Evolutionary conservation across 2,329 filamentous ascomycete genomes (phyloP).

Genomic region (Pseudogymnoascus sp.): DNA sequence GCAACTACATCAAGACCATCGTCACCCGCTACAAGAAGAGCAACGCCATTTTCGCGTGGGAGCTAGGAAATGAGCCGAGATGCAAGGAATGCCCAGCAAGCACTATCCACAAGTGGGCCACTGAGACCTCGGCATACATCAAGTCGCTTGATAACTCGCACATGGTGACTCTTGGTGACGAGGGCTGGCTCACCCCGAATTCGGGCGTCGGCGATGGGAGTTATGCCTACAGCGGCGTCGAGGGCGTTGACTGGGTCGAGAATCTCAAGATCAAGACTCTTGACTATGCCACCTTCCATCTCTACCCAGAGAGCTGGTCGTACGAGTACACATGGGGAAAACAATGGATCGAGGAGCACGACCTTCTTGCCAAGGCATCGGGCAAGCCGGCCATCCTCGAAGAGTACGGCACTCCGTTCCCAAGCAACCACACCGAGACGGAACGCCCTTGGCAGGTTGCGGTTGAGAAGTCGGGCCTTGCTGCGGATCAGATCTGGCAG

Average conservation of each 20-base stretch:
- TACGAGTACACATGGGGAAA: slow-evolving; percentile 35
- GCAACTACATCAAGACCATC: slow-evolving; percentile 50
- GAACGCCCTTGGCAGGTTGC: slow-evolving; percentile 22
- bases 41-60: slow-evolving; percentile 58
- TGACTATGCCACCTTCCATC: slow-evolving; percentile 46
- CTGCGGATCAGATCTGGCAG: slow-evolving; percentile 25
- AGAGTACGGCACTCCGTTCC: slow-evolving; percentile 30
- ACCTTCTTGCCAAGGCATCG: slow-evolving; percentile 29
- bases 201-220: slow-evolving; percentile 32
- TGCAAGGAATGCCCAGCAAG: slow-evolving; percentile 52
- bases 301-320: slow-evolving; percentile 41
- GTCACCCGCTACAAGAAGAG: slow-evolving; percentile 53
- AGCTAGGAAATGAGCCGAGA: slow-evolving; percentile 59
- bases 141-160: slow-evolving; percentile 54
- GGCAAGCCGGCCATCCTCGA: slow-evolving; percentile 35
- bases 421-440: slow-evolving; percentile 19
- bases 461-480: slow-evolving; percentile 19
- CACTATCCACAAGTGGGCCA: slow-evolving; percentile 54
- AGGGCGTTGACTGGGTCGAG: slow-evolving; percentile 42
- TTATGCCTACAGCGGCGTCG: slow-evolving; percentile 38
- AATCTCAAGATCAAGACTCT: slow-evolving; percentile 42
- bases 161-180: slow-evolving; percentile 57
- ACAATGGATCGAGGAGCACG: slow-evolving; percentile 41
- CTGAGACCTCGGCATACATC: slow-evolving; percentile 50
- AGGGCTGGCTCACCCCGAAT: slow-evolving; percentile 45